Base-by-base conservation (phyloP, 2,329 filamentous ascomycete genomes). In the Aphanocladium album region DNA sequence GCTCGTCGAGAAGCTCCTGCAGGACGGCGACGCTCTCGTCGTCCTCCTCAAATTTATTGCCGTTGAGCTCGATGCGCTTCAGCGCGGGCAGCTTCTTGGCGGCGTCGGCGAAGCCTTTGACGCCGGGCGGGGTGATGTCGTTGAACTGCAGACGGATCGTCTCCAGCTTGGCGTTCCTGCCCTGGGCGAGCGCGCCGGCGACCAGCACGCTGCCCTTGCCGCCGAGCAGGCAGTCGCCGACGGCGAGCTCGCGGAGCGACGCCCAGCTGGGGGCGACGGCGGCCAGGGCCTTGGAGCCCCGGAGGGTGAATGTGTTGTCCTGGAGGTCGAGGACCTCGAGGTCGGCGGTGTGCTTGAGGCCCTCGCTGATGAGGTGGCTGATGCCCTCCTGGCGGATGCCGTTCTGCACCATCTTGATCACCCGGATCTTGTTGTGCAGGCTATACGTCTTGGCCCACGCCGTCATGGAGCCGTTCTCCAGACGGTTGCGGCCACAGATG, bases 361-460 rank as follows among this genome's bases (percentile, higher is more conserved):
- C 95, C 57, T 93, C 81, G 63, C 84, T 87, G 65, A 99, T 79
- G 60, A 99, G 80, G 66, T 89, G 83, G 52, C 87, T 87, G 70
- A 98, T 95, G 63, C 95, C 95, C 74, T 98, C 92, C 72, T 93
- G 91, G 47, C 95, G 85, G 67, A 99, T 99, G 57, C 95, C 95
- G 73, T 99, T 98, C 76, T 98, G 95, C 27, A 96, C 91, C 95
- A 99, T 98, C 81, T 93, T 96, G 67, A 99, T 85, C 62, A 87
- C 87, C 76, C 88, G 89, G 64, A 99, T 84, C 61, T 89, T 88
- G 66, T 83, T 86, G 72, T 98, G 91, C 61, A 93, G 87, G 69
- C 87, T 86, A 74, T 91, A 97, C 1, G 91, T 83, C 73, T 89
- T 89, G 46, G 93, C 92, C 95, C 95, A 99, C 0, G 93, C 93